phyloP scores from a whole-genome alignment of 345 rosid species.

The Reutealis trisperma region DNA sequence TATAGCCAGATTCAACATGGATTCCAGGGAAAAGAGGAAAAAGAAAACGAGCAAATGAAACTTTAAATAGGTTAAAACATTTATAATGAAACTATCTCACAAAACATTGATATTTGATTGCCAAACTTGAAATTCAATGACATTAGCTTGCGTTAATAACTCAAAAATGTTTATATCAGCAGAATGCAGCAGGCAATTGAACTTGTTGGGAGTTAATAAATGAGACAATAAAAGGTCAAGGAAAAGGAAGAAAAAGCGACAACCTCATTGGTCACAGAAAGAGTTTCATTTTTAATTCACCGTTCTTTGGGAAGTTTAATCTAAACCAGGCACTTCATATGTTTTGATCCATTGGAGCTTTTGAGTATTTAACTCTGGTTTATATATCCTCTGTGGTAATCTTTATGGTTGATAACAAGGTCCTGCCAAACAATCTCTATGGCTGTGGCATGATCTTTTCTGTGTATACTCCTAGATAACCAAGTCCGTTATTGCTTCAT shows the following conservation, averaged over 20 bases:
- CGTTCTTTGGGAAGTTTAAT: neutral
- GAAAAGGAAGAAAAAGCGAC: neutral
- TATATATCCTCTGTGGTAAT: neutral
- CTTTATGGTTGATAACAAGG: neutral
- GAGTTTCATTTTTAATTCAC: neutral
- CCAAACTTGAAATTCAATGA: neutral
- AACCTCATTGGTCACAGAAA: neutral
- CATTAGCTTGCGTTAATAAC: neutral
- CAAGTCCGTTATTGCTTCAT: neutral
- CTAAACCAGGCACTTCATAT: neutral
- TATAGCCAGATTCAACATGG: neutral
- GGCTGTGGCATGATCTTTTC: neutral
- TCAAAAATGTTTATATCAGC: neutral
- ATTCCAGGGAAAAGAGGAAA: neutral
- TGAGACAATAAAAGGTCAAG: neutral
- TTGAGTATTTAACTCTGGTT: neutral
- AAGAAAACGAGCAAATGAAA: neutral
- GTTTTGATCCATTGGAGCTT: neutral
- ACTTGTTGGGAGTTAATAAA: neutral
- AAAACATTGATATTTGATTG: neutral
- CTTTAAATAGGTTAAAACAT: neutral
- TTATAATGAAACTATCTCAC: neutral
- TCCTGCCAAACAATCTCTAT: neutral
- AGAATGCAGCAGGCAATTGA: neutral
- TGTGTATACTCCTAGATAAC: neutral